Base-by-base conservation (phyloP, 306 rosid genomes). In the Casuarina equisetifolia region DNA sequence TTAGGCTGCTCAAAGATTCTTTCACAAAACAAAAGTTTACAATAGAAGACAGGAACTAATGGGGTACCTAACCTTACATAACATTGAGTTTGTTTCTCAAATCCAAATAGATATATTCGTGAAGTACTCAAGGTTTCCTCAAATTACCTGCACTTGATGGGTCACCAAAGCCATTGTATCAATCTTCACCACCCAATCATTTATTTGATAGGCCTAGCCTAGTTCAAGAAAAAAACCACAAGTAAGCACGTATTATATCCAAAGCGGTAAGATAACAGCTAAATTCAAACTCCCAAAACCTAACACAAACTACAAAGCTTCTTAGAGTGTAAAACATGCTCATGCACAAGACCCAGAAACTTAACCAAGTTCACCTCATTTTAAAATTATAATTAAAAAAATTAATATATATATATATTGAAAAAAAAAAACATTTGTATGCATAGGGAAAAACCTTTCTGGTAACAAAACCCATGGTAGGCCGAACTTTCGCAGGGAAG, bases 81-180 rank as follows among this genome's bases (percentile, higher is more conserved):
- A 35, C 42, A 32, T 10, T 17, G 42, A 66, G 36, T 67, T 16
- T 62, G 42, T 13, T 40, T 42, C 15, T n/a, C 71, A n/a, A 67
- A 42, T 13, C 25, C 20, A 3, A 40, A 17, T 4, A 67, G n/a
- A 17, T 44, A 42, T 43, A 67, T 42, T 6, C 46, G 49, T 73
- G 36, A 53, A 75, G 36, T 69, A 20, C 2, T 43, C 25, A 73
- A 70, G 73, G 45, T 71, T 9, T 7, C 15, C 66, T 40, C 19
- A 80, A 79, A 78, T 70, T 89, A 93, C 98, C 98, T 88, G 98
- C 73, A 88, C 81, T 83, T 88, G 96, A 86, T 90, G 90, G 75
- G 93, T 83, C 55, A 88, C 87, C 76, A 90, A 82, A 58, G 91
- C 88, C 98, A 91, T 90, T 79, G 79, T 82, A 86, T 86, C 82